Evolutionary conservation across 371 early-diverging fungal genomes (phyloP), one percentile per base, ranked within the genome.

Genomic region (Coemansia sp.): DNA sequence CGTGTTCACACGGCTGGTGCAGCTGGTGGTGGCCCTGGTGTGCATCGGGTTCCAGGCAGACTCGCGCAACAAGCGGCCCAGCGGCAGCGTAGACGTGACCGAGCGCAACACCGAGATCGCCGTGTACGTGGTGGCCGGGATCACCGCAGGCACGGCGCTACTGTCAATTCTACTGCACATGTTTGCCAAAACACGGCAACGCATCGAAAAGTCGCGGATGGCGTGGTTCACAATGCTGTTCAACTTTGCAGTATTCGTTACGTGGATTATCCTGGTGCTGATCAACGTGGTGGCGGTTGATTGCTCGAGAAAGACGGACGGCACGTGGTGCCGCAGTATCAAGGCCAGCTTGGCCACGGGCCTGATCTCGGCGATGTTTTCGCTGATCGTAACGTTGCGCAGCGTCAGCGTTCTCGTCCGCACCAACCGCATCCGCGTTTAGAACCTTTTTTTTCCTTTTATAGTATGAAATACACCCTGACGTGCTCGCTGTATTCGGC

Each of bases 251-350:
- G 54, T 72, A 2, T 72, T 72, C 26, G 61, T 48, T 2, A 41
- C 45, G 14, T 72, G 72, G 72, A 64, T 72, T n/a, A 50, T 72
- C 3, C 20, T 72, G 43, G 68, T 72, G 14, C 65, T 72, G n/a
- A 64, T 72, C 50, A 64, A 64, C 47, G 52, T 72, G 34, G 43
- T 72, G 9, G 65, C 48, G 1, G 68, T 68, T 5, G 69, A 68
- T 11, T 72, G 72, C 42, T 72, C 69, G 2, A 49, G 49, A 10
- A 59, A 47, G 48, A 38, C n/a, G 5, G 69, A 68, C 6, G 69
- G 72, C 30, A 7, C 53, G 30, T 72, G 72, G 72, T 72, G 72
- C 61, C 12, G 39, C 12, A 57, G 68, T 41, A 38, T 55, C 34
- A 72, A 68, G 47, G 43, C 49, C 2, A 60, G 65, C 8, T 39